Base-by-base conservation (phyloP, 306 rosid genomes). In the Quercus engelmannii region DNA sequence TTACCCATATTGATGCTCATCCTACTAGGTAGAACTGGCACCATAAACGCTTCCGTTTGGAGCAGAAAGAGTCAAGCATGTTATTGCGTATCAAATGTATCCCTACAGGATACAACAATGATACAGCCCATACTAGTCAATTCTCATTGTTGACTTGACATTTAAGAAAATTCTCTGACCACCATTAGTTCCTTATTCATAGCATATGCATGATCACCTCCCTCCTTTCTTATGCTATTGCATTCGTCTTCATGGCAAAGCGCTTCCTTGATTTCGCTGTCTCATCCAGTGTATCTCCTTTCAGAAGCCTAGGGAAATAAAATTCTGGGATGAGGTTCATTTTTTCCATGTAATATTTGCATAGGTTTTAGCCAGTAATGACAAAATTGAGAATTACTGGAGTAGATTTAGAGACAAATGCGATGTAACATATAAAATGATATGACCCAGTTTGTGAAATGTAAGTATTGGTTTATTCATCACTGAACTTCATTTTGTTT, bases 181-280 rank as follows among this genome's bases (percentile, higher is more conserved):
- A 59, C 65, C 18, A 11, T 59, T 23, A 11, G 17, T 59, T 11
- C 31, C 31, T 8, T 59, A 8, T 23, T 8, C 6, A n/a, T 11
- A 3, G 17, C 17, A 13, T 59, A 26, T n/a, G 13, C 65, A 14
- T 59, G 31, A 59, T 59, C 65, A 59, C 31, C 65, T 59, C 30
- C 31, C 18, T 59, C 30, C 65, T 49, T 49, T 49, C 54, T 12
- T 49, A 59, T 59, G 65, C 30, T 23, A 59, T 59, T 20, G 15
- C 17, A 11, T 21, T 65, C 17, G 55, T 43, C 57, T 49, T 69
- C 26, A 46, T 73, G 15, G 69, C 70, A 46, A 10, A 62, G 70
- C 59, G 7, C 17, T 51, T 54, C 15, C 57, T 51, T 52, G 77
- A 61, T 69, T 74, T 76, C 81, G 56, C 38, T 62, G 58, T 68